Percentiles rank a stretch among this genome's conserved stretches.
Conservation (phyloP, 1,284 basidiomycete genomes). For the Trichosporon ovoides region DNA sequence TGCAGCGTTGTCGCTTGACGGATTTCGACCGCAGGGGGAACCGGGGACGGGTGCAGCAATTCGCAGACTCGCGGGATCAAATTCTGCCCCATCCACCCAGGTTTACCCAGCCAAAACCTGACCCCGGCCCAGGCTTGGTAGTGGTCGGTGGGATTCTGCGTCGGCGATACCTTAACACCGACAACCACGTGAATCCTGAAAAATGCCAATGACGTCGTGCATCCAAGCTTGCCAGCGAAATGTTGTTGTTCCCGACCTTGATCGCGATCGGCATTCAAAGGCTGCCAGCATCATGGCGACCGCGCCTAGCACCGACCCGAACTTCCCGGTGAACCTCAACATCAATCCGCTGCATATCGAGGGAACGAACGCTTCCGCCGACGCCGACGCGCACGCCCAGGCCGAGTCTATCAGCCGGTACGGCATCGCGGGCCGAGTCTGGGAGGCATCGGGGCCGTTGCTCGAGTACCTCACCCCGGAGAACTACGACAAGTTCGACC, state of each 20-base stretch:
- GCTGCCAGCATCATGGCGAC: no score
- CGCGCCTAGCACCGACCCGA: constrained; percentile 31
- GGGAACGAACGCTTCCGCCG: constrained; percentile 12
- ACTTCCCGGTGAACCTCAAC: constrained; percentile 43
- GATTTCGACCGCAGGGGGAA: background rate
- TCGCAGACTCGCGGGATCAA: background rate
- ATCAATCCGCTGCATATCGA: constrained; percentile 33
- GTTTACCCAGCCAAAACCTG: no score
- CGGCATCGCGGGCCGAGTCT: constrained; percentile 46
- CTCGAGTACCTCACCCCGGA: constrained; percentile 37
- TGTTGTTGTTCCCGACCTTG: no score
- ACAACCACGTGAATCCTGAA: no score
- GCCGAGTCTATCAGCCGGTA: constrained; percentile 35
- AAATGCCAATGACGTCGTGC: no score
- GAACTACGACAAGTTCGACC: constrained; percentile 23
- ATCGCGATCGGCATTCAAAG: no score
- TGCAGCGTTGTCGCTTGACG: constrained; percentile 6
- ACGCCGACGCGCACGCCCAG: constrained; percentile 24
- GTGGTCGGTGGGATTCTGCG: no score
- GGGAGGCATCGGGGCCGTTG: constrained; percentile 42
- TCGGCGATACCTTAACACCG: no score
- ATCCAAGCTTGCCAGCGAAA: no score
- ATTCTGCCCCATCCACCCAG: no score
- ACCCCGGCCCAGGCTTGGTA: no score
- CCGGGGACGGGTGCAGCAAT: background rate